Base-by-base conservation (phyloP, 2,329 filamentous ascomycete species). In the Capronia americana region DNA sequence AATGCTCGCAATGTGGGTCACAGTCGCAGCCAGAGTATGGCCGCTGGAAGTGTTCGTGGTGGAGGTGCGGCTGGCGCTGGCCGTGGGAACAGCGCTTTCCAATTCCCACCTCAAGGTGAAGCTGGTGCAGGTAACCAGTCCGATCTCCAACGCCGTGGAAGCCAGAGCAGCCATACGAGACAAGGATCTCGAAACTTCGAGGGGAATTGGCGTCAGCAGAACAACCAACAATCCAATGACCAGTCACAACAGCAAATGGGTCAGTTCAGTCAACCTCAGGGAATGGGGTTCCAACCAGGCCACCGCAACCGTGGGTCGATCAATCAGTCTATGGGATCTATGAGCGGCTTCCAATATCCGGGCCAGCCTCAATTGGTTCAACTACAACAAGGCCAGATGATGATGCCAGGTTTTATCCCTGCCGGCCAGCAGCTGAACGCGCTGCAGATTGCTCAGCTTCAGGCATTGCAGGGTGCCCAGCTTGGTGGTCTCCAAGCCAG, bases 121-220 rank as follows among this genome's bases (percentile, higher is more conserved):
- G 78, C 80, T 38, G 57, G 75, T 66, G 77, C 80, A 69, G 75
- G 76, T 67, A 81, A 78, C 68, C 79, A 81, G 69, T 75, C 81
- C 14, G 92, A 95, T 72, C 91, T 93, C 76, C 85, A 88, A 72
- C 90, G 92, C 68, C 91, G 92, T 73, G 89, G 90, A 73, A 91
- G 90, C 73, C 86, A 87, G 71, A 74, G 79, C 50, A 90, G 92
- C 64, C 95, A 99, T 77, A 89, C 87, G 70, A 88, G 95, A 69
- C 90, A 89, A 34, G 87, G 87, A 11, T 99, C 95, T 26, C 89
- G 95, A 70, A 99, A 98, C 80, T 98, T 98, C 75, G 95, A 99
- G 73, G 90, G 93, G 74, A 99, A 99, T 80, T 99, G 95, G 95
- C 91, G 95, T 74, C 96, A 93, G 75, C 93, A 91, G 73, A 86